phyloP scores from a whole-genome alignment of 1,284 basidiomycete genomes.

The Austroboletus novae-zelandiae region DNA sequence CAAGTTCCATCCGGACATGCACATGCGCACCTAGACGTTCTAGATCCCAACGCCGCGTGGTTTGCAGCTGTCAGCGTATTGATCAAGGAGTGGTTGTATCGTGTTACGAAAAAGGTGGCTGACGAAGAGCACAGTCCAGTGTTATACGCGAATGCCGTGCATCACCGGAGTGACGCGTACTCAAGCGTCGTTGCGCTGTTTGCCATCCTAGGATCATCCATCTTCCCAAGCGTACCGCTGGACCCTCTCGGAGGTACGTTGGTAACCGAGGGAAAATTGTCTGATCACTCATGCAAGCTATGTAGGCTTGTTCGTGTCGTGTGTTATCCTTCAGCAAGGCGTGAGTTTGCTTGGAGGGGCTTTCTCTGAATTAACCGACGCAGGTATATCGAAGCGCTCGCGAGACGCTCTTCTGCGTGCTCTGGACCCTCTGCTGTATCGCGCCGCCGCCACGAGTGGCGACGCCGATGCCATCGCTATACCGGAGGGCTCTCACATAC shows the following conservation, averaged over 20 bases:
- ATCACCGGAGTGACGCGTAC: constrained; percentile 94
- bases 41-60: constrained; percentile 97
- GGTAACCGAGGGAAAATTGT: not conserved
- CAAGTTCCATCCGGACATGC: constrained; percentile 48
- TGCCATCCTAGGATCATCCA: constrained; percentile 86
- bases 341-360: constrained; percentile 68
- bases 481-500: constrained; percentile 26
- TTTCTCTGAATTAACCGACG: constrained; percentile 83
- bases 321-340: constrained; percentile 90
- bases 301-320: constrained; percentile 79
- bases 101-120: constrained; percentile 85
- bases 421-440: constrained; percentile 53
- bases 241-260: constrained; percentile 88
- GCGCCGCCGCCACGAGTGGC: constrained; percentile 12
- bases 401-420: constrained; percentile 51
- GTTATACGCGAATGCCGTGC: constrained; percentile 86
- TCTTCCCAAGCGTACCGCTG: constrained; percentile 81
- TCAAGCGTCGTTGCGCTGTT: constrained; percentile 85
- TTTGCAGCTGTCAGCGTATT: constrained; percentile 83
- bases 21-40: constrained; percentile 55
- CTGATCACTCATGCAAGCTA: constrained; percentile 10
- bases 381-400: constrained; percentile 66
- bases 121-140: constrained; percentile 89
- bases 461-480: not conserved
- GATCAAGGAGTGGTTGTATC: constrained; percentile 92